Conservation (phyloP, 2,329 filamentous ascomycete species). For the Colletotrichum zoysiae region DNA sequence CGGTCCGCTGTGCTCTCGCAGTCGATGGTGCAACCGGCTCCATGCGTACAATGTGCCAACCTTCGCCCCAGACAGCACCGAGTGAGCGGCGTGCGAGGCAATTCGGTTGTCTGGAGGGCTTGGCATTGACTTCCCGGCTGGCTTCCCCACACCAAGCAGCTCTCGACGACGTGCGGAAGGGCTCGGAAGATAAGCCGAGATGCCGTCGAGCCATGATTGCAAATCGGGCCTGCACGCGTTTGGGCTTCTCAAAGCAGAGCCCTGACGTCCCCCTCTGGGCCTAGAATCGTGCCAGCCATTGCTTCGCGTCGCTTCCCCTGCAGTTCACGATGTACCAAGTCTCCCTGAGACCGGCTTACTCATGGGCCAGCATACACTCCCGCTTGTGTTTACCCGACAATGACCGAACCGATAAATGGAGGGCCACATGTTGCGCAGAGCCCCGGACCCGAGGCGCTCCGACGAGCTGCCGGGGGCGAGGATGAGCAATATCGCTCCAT, state of each 20-base stretch:
- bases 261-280: not conserved
- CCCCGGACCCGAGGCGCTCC: not conserved
- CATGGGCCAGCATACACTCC: not conserved
- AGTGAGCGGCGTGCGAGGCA: not conserved
- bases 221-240: not conserved
- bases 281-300: not conserved
- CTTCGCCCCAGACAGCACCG: not conserved
- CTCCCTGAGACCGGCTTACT: not conserved
- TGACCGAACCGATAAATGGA: not conserved
- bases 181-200: not conserved
- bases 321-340: not conserved
- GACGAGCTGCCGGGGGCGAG: not conserved
- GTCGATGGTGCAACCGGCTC: slow-evolving; percentile 62
- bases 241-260: no score
- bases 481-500: not conserved
- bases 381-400: not conserved
- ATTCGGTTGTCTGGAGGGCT: not conserved
- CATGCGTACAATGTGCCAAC: slow-evolving; percentile 57
- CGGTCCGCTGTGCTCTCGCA: slow-evolving; percentile 60
- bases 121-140: not conserved
- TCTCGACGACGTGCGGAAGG: not conserved
- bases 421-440: not conserved
- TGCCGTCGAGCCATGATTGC: not conserved
- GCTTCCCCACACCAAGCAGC: not conserved
- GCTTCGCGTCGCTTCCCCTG: not conserved